These are phyloP conservation scores for Adiantum capillusveneris DNA, from an alignment of 75 land plant genomes.

Conservation along the genomic window DNA sequence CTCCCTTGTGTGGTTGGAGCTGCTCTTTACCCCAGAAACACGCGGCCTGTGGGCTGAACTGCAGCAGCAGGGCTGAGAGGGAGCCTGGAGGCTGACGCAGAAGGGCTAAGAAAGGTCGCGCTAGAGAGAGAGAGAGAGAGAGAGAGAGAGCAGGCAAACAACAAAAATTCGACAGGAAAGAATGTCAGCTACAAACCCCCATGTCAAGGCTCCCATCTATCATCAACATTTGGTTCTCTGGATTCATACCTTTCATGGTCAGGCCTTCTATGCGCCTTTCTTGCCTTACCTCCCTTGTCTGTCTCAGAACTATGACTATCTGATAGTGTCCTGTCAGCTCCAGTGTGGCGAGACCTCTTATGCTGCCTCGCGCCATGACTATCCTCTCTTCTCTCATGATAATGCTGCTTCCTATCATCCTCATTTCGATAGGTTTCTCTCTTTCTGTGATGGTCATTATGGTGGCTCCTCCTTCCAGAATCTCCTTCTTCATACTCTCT, in stretches of 20 bases:
- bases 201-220: too few relatives aligned
- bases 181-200: too few relatives aligned
- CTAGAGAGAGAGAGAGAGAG: too few relatives aligned
- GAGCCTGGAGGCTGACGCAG: too few relatives aligned
- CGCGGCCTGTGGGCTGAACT: too few relatives aligned
- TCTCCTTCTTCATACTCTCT: neutral
- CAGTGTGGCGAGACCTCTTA: neutral
- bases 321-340: neutral
- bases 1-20: too few relatives aligned
- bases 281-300: neutral
- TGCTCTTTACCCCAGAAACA: too few relatives aligned
- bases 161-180: too few relatives aligned
- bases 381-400: neutral
- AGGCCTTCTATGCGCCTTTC: neutral
- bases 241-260: neutral
- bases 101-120: too few relatives aligned
- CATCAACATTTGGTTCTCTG: neutral
- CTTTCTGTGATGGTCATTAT: neutral
- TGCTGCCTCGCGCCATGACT: neutral
- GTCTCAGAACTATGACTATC: neutral
- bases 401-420: neutral
- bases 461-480: neutral
- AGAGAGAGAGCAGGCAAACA: too few relatives aligned
- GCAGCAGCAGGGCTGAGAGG: too few relatives aligned
- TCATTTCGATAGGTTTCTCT: neutral